Percentiles rank a stretch among this genome's conserved stretches.
Evolutionary conservation across 768 basidiomycete species (phyloP).

Genomic region (Lentinula sp.): DNA sequence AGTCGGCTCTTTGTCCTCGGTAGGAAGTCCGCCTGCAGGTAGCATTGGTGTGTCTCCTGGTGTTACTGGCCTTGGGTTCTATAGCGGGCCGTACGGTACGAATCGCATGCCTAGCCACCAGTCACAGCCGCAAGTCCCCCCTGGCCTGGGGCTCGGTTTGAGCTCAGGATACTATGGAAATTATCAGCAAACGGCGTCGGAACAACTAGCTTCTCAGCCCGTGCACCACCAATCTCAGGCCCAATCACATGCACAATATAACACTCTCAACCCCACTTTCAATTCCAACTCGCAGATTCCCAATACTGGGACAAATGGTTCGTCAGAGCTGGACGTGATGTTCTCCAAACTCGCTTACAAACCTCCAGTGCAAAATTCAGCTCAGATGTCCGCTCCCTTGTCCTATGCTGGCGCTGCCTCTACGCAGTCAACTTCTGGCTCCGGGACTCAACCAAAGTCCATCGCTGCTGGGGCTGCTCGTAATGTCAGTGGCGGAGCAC

Average conservation of each 20-base stretch:
- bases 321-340: not conserved
- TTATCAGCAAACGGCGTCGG: not conserved
- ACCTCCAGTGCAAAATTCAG: not conserved
- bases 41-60: conserved; percentile 15
- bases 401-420: not conserved
- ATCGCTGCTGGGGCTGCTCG: not conserved
- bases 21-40: not conserved
- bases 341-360: not conserved
- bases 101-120: not conserved
- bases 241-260: not conserved
- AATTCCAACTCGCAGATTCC: not conserved
- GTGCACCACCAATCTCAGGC: not conserved
- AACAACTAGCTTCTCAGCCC: not conserved
- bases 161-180: not conserved
- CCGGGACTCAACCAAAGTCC: not conserved
- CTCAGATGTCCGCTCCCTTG: not conserved
- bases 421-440: not conserved
- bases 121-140: not conserved
- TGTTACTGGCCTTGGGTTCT: conserved; percentile 5
- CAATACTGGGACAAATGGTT: not conserved
- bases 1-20: conserved; percentile 26
- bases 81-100: conserved; percentile 4
- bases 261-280: not conserved
- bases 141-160: not conserved
- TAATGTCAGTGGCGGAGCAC: conserved; percentile 16